phyloP scores from a whole-genome alignment of 2,329 filamentous ascomycete species.

The Microsporum audouinii region DNA sequence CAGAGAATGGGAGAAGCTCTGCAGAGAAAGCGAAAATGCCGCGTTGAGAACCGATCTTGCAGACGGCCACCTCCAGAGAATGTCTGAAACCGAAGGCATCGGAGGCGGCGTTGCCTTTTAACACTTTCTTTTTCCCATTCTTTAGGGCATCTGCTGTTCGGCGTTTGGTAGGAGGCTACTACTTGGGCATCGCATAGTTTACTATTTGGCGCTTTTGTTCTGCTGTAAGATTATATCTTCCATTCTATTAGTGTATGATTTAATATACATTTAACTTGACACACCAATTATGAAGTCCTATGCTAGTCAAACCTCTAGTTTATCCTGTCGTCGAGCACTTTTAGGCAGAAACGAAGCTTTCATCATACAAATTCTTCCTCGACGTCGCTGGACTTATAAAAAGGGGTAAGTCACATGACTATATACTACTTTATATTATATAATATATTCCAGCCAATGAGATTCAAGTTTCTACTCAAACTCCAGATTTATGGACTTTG shows the following conservation, averaged over 20 bases:
- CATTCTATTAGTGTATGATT: too few species aligned
- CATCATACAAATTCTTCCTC: neutral
- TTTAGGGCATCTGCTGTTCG: neutral
- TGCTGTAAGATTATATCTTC: neutral
- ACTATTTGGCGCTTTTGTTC: neutral
- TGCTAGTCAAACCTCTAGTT: too few species aligned
- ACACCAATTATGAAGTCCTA: too few species aligned
- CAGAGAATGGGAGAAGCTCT: constrained; percentile 38
- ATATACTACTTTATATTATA: too few species aligned
- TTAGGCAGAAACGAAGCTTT: neutral
- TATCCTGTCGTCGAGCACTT: too few species aligned
- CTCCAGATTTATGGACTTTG: too few species aligned
- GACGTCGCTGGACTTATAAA: neutral
- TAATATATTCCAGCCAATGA: too few species aligned
- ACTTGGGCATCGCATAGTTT: neutral
- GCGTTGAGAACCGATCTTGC: constrained; percentile 37
- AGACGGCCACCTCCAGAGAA: constrained; percentile 36
- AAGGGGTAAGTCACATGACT: neutral
- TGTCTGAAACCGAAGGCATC: constrained; percentile 33
- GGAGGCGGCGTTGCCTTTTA: constrained; percentile 31
- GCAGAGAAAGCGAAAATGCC: constrained; percentile 38
- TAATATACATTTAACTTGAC: too few species aligned
- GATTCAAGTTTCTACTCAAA: too few species aligned
- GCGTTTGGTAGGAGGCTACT: neutral
- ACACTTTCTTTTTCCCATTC: neutral